Percentiles rank a stretch among this genome's conserved stretches.
phyloP scores from a whole-genome alignment of 83 land plant genomes.

The Isoetes engelmannii region DNA sequence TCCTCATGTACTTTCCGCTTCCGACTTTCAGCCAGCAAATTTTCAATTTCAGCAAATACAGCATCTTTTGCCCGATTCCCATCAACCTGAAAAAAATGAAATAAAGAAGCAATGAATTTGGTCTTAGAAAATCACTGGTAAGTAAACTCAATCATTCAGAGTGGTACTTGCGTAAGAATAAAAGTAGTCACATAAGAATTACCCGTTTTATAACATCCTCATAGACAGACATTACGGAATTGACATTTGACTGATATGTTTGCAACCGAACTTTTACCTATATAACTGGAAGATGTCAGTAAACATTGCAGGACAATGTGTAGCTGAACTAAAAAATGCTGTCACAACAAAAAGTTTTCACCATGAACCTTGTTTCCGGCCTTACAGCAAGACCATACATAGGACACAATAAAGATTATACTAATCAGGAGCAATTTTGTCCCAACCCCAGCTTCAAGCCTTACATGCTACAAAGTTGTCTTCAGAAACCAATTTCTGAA shows the following conservation, averaged over 20 bases:
- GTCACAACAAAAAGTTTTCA: no score
- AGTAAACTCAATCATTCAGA: not conserved
- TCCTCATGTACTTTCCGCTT: conserved; percentile 15
- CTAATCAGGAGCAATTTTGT: no score
- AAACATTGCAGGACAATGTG: not conserved
- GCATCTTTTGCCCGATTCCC: conserved; percentile 57
- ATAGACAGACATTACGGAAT: conserved; percentile 1
- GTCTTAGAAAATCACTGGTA: not conserved
- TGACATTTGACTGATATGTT: not conserved
- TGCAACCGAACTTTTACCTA: not conserved
- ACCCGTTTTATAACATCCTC: not conserved
- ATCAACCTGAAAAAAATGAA: conserved; percentile 39
- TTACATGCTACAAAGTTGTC: no score
- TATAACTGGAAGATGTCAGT: not conserved
- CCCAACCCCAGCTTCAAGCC: no score
- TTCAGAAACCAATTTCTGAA: no score
- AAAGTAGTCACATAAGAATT: not conserved
- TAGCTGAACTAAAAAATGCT: no score
- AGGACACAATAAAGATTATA: no score
- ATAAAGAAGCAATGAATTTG: not conserved
- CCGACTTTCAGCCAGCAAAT: conserved; percentile 26
- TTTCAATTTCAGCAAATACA: conserved; percentile 52
- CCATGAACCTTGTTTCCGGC: no score
- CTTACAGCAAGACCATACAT: no score
- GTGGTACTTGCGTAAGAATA: conserved; percentile 7